Base-by-base conservation (phyloP, 495 filamentous ascomycete species). In the Lophiostoma macrostomum region DNA sequence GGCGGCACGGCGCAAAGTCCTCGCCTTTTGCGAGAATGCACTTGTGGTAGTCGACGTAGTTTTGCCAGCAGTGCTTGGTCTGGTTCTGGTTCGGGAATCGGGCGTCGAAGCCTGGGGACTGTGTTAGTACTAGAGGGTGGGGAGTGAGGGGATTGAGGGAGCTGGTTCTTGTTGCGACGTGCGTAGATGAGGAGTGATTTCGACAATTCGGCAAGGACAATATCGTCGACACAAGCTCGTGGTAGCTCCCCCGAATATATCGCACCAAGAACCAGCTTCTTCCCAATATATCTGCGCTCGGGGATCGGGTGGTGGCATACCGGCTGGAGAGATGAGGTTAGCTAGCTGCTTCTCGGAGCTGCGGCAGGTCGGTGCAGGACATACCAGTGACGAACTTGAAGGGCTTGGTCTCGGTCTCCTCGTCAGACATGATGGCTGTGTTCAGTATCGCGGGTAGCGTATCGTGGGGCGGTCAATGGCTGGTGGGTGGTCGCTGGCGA, bases 21-120 rank as follows among this genome's bases (percentile, higher is more conserved):
- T 99, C 94, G 72, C 94, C 94, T 82, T 97, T 97, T 71, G 91
- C 91, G 69, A 86, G 75, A 72, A 95, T 86, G 77, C 94, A 99
- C 81, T 97, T 99, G 83, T 99, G 84, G 81, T 99, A 97, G 75
- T 99, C 94, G 79, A 99, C 94, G 75, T 99, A 99, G 80, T 98
- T 93, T 68, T 95, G 91, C 91, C 91, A 95, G 87, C 89, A 96
- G 73, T 87, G 83, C 76, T 87, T 86, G 69, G 83, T 86, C 71
- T 99, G 94, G 79, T 99, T 99, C 78, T 81, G 76, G 80, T 99
- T 94, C 61, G 94, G 94, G 79, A 97, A 99, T 71, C 94, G 91
- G 71, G 94, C 94, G 71, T 97, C 94, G 76, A 94, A 95, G 77
- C 93, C 93, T 95, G 72, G 50, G 43, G 13, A n/a, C 8, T 14